phyloP scores from a whole-genome alignment of 2,329 filamentous ascomycete genomes.

The Neonectria ditissima region DNA sequence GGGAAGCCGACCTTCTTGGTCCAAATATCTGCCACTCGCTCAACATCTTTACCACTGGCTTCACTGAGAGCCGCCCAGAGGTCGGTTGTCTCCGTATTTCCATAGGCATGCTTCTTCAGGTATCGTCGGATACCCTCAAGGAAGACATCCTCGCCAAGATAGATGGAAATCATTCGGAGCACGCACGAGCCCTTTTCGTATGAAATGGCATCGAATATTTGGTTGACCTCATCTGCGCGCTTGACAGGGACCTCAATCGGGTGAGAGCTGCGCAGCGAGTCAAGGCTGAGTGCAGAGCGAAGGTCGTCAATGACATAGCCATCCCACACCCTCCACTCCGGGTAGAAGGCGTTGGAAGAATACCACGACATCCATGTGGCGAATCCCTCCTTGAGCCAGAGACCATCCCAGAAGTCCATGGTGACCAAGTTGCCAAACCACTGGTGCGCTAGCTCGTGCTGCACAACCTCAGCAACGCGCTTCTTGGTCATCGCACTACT shows the following conservation, averaged over 20 bases:
- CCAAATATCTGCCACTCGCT: conserved; percentile 94
- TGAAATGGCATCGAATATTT: conserved; percentile 98
- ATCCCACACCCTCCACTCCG: conserved; percentile 99
- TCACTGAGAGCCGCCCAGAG: conserved; percentile 89
- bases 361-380: conserved; percentile 71
- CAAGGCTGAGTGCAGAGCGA: conserved; percentile 86
- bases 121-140: conserved; percentile 92
- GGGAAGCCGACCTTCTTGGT: conserved; percentile 97
- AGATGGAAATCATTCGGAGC: conserved; percentile 96
- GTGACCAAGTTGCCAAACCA: conserved; percentile 99
- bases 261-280: conserved; percentile 93
- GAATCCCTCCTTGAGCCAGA: conserved; percentile 97
- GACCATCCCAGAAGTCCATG: conserved; percentile 98
- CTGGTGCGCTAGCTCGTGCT: conserved; percentile 96
- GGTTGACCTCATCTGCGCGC: conserved; percentile 94
- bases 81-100: conserved; percentile 91
- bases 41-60: conserved; percentile 90
- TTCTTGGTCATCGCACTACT: conserved; percentile 91
- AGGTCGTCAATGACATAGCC: conserved; percentile 94
- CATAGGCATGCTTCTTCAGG: conserved; percentile 96
- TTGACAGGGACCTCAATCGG: conserved; percentile 97
- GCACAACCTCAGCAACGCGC: conserved; percentile 92
- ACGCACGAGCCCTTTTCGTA: conserved; percentile 98
- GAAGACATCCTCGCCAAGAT: conserved; percentile 91
- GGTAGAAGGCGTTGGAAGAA: conserved; percentile 93